Evolutionary conservation across 805 yeast species (phyloP).

Genomic region (Kuraishia piskuri): DNA sequence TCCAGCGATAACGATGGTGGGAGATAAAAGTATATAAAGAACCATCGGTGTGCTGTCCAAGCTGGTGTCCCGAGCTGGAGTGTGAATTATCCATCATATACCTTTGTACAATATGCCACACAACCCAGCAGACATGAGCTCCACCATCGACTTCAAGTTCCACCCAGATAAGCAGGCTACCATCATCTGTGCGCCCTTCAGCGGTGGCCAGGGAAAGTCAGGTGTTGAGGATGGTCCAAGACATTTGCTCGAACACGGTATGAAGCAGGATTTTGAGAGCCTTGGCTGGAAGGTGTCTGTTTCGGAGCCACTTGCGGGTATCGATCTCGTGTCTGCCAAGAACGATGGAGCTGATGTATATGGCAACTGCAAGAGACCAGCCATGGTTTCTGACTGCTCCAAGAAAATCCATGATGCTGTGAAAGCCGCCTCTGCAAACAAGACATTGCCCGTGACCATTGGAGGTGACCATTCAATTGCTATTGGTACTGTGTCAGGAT

Average conservation of each 20-base stretch:
- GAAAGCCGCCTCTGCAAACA: conserved; percentile 33
- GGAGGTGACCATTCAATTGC: conserved; percentile 98
- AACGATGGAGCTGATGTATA: conserved; percentile 39
- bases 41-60: no score
- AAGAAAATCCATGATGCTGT: conserved; percentile 56
- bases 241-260: conserved; percentile 64
- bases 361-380: conserved; percentile 59
- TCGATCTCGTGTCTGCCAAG: conserved; percentile 35
- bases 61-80: no score
- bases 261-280: conserved; percentile 48
- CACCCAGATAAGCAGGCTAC: conserved; percentile 48
- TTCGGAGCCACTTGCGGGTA: conserved; percentile 43
- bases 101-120: background rate
- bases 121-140: background rate
- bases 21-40: background rate
- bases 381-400: conserved; percentile 69
- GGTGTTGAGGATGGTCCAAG: conserved; percentile 97
- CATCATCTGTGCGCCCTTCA: conserved; percentile 84
- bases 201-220: conserved; percentile 90
- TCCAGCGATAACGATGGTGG: background rate
- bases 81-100: no score
- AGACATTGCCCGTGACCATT: conserved; percentile 66
- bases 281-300: conserved; percentile 66
- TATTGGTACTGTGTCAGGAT: conserved; percentile 85
- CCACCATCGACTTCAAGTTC: conserved; percentile 35